Evolutionary conservation across 2,329 filamentous ascomycete species (phyloP).

Genomic region (Apiospora rasikravindrae): DNA sequence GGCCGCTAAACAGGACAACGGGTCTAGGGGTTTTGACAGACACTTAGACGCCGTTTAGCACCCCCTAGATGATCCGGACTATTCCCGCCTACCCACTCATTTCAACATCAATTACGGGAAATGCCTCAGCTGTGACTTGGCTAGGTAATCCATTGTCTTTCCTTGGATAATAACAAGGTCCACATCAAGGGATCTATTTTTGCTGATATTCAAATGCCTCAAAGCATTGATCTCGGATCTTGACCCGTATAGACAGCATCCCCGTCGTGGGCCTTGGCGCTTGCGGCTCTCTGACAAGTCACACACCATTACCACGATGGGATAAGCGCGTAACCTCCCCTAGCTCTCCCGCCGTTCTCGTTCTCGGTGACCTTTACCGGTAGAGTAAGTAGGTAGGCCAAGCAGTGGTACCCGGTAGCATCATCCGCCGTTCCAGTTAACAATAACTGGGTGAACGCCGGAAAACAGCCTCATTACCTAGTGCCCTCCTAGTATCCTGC

Average conservation of each 20-base stretch:
- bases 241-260: not conserved
- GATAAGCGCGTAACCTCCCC: not conserved
- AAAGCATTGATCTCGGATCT: not conserved
- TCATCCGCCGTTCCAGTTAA: not conserved
- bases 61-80: not conserved
- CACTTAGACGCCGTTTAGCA: not conserved
- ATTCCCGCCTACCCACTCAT: conserved; percentile 16
- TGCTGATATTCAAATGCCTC: not conserved
- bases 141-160: conserved; percentile 1
- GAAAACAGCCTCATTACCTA: conserved; percentile 12
- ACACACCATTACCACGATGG: not conserved
- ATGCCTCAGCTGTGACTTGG: conserved; percentile 6
- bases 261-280: not conserved
- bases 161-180: not conserved
- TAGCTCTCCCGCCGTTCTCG: not conserved
- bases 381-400: not conserved
- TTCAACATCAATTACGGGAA: not conserved
- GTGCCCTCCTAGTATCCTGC: not conserved
- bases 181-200: not conserved
- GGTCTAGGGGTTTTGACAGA: not conserved
- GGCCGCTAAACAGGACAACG: not conserved
- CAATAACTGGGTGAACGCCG: not conserved
- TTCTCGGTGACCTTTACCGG: not conserved
- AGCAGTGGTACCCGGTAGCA: not conserved
- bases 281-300: not conserved